Conservation (phyloP, 2,329 filamentous ascomycete genomes). For the Diaporthe sp. region DNA sequence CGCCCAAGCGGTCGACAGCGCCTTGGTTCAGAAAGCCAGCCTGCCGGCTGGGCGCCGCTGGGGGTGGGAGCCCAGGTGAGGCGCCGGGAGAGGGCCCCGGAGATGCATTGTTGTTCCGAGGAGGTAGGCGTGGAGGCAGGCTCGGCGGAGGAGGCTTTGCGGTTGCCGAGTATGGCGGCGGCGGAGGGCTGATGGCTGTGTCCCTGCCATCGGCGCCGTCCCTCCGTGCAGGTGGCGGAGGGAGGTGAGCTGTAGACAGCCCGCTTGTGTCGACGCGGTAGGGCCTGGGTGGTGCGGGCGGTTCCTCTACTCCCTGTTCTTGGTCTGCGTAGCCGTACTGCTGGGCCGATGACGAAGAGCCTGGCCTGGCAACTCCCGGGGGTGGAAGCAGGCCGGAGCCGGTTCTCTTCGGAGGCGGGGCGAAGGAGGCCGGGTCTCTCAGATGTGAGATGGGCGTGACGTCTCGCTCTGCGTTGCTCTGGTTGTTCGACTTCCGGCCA, state of each 20-base stretch:
- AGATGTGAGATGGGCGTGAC: conserved; percentile 63
- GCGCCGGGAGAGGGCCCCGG: conserved; percentile 54
- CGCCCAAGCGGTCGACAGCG: conserved; percentile 76
- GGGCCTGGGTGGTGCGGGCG: conserved; percentile 69
- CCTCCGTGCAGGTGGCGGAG: conserved; percentile 75
- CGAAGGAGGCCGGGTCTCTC: conserved; percentile 83
- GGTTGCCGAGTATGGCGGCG: conserved; percentile 42
- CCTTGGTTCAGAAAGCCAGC: conserved; percentile 62
- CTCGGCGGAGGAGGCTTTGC: conserved; percentile 69
- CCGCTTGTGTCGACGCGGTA: conserved; percentile 81
- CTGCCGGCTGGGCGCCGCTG: conserved; percentile 38
- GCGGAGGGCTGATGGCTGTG: conserved; percentile 47
- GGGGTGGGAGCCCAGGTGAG: conserved; percentile 28
- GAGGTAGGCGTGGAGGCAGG: conserved; percentile 77
- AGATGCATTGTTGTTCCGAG: conserved; percentile 57
- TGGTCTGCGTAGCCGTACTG: conserved; percentile 46
- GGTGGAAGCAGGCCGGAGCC: conserved; percentile 42
- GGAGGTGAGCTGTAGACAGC: conserved; percentile 76
- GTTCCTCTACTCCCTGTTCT: conserved; percentile 51
- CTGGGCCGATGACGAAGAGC: conserved; percentile 55
- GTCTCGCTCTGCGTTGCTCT: conserved; percentile 10
- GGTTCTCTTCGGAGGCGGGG: conserved; percentile 80
- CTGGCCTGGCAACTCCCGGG: conserved; percentile 45
- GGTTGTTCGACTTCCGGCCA: conserved; percentile 29
- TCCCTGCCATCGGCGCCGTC: conserved; percentile 54